phyloP scores from a whole-genome alignment of 192 early-diverging fungal genomes.

The Podila epigama region DNA sequence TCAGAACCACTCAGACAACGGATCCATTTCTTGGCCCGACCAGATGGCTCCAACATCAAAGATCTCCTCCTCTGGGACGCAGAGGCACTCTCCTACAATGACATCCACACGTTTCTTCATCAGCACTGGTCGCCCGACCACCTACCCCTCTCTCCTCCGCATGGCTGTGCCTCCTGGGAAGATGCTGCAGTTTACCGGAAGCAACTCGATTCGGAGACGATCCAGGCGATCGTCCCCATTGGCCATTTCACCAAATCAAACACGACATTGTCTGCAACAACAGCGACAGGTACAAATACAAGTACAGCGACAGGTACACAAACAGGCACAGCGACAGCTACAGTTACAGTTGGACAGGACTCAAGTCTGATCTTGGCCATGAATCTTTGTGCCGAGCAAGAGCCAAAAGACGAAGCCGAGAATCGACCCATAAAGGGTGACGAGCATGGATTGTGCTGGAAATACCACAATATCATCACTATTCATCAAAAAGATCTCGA shows the following conservation, averaged over 20 bases:
- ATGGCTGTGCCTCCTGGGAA: constrained; percentile 15
- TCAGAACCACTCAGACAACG: constrained; percentile 37
- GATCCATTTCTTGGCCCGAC: constrained; percentile 35
- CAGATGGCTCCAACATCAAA: constrained; percentile 35
- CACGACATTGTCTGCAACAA: too few species aligned
- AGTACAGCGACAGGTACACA: too few species aligned
- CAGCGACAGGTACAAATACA: too few species aligned
- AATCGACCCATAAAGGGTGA: background rate
- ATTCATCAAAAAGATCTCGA: background rate
- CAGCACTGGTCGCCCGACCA: constrained; percentile 40
- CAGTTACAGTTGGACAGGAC: too few species aligned
- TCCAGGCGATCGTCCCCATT: constrained; percentile 36
- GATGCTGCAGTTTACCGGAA: constrained; percentile 3
- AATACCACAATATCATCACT: constrained; percentile 27
- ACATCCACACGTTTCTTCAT: constrained; percentile 15
- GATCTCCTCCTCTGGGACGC: constrained; percentile 38
- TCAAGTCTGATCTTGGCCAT: background rate
- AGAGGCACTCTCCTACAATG: background rate
- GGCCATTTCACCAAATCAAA: background rate
- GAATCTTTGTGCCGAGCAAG: background rate
- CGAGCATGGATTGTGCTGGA: constrained; percentile 9
- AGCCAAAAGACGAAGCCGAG: background rate
- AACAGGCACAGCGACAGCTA: too few species aligned
- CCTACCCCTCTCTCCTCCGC: constrained; percentile 23
- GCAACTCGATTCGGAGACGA: constrained; percentile 20